Base-by-base conservation (phyloP, 441 rosid genomes). In the Bruguiera hainesii region DNA sequence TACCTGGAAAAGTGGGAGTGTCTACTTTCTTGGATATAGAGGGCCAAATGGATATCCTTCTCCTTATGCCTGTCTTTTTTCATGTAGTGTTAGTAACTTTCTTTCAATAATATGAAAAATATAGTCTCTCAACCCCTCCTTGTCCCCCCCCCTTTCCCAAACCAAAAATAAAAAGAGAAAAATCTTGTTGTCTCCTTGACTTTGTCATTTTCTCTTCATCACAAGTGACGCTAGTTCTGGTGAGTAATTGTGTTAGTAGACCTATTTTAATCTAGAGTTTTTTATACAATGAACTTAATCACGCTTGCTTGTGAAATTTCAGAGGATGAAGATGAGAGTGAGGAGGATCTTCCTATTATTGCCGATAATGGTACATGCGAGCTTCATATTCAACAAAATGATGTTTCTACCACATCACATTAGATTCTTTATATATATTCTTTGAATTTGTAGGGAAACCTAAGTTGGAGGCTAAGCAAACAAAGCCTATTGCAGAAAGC, bases 1-100 rank as follows among this genome's bases (percentile, higher is more conserved):
- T 80, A 85, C 67, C 57, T 80, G 87, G 90, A 87, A 81, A 73
- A 72, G 78, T 71, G 98, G 91, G 65, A 90, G 90, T 53, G 84
- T 93, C 61, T 83, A 69, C 80, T 83, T 93, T 72, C 37, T 82
- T 37, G 98, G 98, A 59, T 93, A 90, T 72, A 80, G 68, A 70
- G 75, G 83, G 53, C 74, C 65, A 28, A 55, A 56, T 46, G 67
- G 69, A 86, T 86, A 90, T 90, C 96, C 91, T 87, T 84, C 29
- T 10, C 3, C 48, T 58, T 56, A 33, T 3, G 39, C 56, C 19
- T 11, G 56, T 59, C 21, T 51, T 4, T 30, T 21, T 6, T 33
- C 56, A n/a, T 26, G 46, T 30, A 42, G 48, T 69, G 25, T 75
- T 67, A 57, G 46, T 56, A 1, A 57, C 21, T 51, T 58, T 56